These are phyloP conservation scores for Coemansia sp. DNA, from an alignment of 192 early-diverging fungal genomes.

Conservation along the genomic window DNA sequence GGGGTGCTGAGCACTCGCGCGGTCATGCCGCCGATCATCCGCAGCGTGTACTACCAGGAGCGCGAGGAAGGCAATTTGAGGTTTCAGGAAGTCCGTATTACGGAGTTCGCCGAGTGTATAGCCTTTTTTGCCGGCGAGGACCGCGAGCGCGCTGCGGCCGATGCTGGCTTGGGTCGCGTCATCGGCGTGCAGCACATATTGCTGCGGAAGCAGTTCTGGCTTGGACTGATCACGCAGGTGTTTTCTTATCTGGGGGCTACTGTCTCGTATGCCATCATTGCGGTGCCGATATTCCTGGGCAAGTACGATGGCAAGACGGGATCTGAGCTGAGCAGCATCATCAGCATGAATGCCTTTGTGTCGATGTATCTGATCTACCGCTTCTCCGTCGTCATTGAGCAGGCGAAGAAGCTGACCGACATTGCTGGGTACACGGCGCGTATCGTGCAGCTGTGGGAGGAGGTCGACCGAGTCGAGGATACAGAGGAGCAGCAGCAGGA, in stretches of 20 bases:
- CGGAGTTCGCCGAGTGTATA: slow-evolving; percentile 79
- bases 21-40: slow-evolving; percentile 77
- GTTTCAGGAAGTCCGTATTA: slow-evolving; percentile 72
- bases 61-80: slow-evolving; percentile 83
- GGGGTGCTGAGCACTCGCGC: slow-evolving; percentile 65
- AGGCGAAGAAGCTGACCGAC: slow-evolving; percentile 71
- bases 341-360: slow-evolving; percentile 82
- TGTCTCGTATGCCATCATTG: slow-evolving; percentile 80
- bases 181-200: slow-evolving; percentile 63
- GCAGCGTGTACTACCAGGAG: slow-evolving; percentile 75
- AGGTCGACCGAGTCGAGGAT: slow-evolving; percentile 52
- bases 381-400: slow-evolving; percentile 74
- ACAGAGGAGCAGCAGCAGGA: not conserved
- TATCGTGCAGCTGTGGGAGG: slow-evolving; percentile 80
- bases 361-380: slow-evolving; percentile 84
- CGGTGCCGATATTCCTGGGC: slow-evolving; percentile 83
- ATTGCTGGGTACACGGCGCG: slow-evolving; percentile 84
- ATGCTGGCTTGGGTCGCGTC: slow-evolving; percentile 61
- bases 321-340: slow-evolving; percentile 74
- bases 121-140: slow-evolving; percentile 81
- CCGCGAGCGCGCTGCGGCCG: slow-evolving; percentile 62
- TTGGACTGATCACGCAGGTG: slow-evolving; percentile 61
- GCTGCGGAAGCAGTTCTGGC: slow-evolving; percentile 54
- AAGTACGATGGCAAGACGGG: slow-evolving; percentile 71
- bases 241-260: slow-evolving; percentile 81